Evolutionary conservation across 352 stramenopile genomes (phyloP), one percentile per base, ranked within the genome.

Genomic region (Pelagophyceae sp.): DNA sequence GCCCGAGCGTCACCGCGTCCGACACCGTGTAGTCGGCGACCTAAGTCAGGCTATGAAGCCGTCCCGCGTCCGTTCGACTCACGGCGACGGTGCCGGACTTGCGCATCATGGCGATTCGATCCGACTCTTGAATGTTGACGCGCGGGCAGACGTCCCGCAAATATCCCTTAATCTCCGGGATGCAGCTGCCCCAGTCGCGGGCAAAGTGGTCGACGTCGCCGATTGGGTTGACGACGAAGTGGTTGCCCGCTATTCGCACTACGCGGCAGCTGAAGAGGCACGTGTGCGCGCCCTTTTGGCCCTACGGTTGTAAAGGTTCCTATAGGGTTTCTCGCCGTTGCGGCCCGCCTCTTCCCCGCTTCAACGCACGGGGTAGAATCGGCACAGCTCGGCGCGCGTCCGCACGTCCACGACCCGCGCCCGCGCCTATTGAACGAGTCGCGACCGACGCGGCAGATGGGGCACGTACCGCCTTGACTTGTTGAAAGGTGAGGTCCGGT

Each of bases 21-120:
- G 80, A 72, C 33, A 77, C 23, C 20, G 78, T 60, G 31, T 64
- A 60, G 25, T 40, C 45, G 58, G 40, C 71, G 37, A n/a, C n/a
- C n/a, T n/a, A n/a, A n/a, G n/a, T n/a, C n/a, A n/a, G n/a, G n/a
- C n/a, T n/a, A n/a, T n/a, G n/a, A n/a, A n/a, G n/a, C n/a, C n/a
- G n/a, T n/a, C 64, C n/a, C n/a, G n/a, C n/a, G n/a, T n/a, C n/a
- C n/a, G n/a, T n/a, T n/a, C n/a, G n/a, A n/a, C 23, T 38, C 5
- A 83, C 51, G 17, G 78, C 45, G 40, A 85, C 74, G 37, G 63
- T 80, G 27, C 78, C 76, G 33, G 70, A 77, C 60, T 83, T 83
- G 20, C 78, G 79, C 82, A 85, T 82, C 32, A 85, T 76, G 37
- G 82, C 80, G 64, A 83, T 76, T 2, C 78, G 70, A 72, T 85